Evolutionary conservation across 2,329 filamentous ascomycete species (phyloP), one percentile per base, ranked within the genome.

Genomic region (Stagonosporopsis tanaceti): DNA sequence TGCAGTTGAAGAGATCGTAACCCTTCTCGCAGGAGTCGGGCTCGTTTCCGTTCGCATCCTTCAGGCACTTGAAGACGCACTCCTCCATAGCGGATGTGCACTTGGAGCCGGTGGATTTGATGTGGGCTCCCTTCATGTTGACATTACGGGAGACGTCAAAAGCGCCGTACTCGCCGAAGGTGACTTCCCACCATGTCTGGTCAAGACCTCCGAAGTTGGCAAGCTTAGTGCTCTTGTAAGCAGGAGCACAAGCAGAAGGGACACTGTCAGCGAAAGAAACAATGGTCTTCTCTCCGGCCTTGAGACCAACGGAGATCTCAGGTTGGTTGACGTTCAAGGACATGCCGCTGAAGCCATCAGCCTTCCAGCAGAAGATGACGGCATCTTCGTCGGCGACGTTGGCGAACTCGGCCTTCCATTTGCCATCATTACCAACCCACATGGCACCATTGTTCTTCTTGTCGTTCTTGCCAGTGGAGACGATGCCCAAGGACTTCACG

Each of bases 121-220:
- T 79, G 46, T 37, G 57, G 62, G 74, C 69, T 34, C 80, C 80
- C 46, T 64, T 61, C 79, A 80, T 81, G 70, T 79, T 79, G 68
- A 80, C 73, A 60, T 79, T 73, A 34, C 78, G 75, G 37, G 77
- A 79, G 50, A 82, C 71, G 61, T 82, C 76, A 54, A 80, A 76
- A 37, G 74, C 76, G 60, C 78, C 79, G 42, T 24, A 39, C 9
- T 54, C n/a, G 41, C 75, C 76, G 35, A 76, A 78, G 53, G 73
- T 80, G 53, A 75, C 77, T 71, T 82, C 80, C 50, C 73, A 77
- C 77, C 79, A 81, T 30, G 79, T 80, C 61, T 81, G 76, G 61
- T 67, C 63, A 46, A 80, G 64, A 65, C 79, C 78, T 35, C 79
- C 79, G 53, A 67, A 67, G 30, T 66, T 55, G 53, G 69, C 68